Evolutionary conservation across 31 red algal genomes (phyloP), one percentile per base, ranked within the genome.

Genomic region (Odonthalia washingtoniensis): DNA sequence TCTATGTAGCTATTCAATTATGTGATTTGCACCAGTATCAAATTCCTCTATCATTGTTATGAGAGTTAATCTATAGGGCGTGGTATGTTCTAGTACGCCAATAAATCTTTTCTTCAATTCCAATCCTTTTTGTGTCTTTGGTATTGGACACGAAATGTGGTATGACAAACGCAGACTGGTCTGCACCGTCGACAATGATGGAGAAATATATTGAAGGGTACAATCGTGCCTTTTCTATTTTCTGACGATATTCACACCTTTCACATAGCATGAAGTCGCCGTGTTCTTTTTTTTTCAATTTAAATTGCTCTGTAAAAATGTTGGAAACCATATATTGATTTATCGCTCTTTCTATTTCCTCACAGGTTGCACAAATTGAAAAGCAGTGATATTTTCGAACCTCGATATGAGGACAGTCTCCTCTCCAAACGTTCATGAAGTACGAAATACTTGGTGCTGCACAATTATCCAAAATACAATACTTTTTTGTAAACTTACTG

Each of bases 111-210:
- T 21, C 49, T 21, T 57, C 49, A 57, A 14, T 21, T 9, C 49
- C 21, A 21, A 14, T 21, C 21, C 49, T n/a, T 57, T 21, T 57
- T 9, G 21, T 21, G 49, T 57, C 9, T 21, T 57, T 57, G 21
- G 49, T 57, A 9, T 57, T 57, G 49, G 49, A 14, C 49, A 57
- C 49, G 49, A 57, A 57, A 57, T 57, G 49, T 57, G 49, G 49
- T 9, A 57, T 57, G 49, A 9, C 49, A 57, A 57, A 57, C 49
- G 49, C 49, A 57, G 49, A 57, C 49, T 57, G 49, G 9, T 57
- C 21, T 9, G 49, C 9, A 57, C 49, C 49, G 21, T 57, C 49
- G 21, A 21, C 49, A 21, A 57, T 57, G 21, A 57, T 57, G 9
- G 49, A 57, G 49, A 9, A 57, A 21, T 57, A 57, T 21, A 14